phyloP scores from a whole-genome alignment of 352 stramenopile genomes.

The Phytophthora fragariaefolia region DNA sequence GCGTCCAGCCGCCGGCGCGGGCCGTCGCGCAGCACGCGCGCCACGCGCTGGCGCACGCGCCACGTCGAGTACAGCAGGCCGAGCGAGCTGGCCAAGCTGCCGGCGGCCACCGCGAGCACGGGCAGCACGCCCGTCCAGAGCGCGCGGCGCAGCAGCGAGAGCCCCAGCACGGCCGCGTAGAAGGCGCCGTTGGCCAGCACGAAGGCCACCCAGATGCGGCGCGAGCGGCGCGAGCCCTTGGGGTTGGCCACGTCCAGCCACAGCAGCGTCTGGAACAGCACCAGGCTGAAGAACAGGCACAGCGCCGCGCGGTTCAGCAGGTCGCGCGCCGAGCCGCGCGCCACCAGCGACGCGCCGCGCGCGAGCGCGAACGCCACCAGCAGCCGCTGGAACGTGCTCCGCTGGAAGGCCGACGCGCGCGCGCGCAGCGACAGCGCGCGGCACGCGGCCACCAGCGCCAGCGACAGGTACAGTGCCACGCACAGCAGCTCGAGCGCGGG shows the following conservation, averaged over 20 bases:
- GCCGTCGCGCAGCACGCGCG: conserved; percentile 60
- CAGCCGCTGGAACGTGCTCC: conserved; percentile 77
- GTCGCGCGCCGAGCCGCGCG: conserved; percentile 41
- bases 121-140: conserved; percentile 66
- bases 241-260: conserved; percentile 90
- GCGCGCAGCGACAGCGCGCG: conserved; percentile 48
- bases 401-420: conserved; percentile 37
- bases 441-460: conserved; percentile 61
- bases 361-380: conserved; percentile 67
- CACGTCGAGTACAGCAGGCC: conserved; percentile 83
- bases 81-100: conserved; percentile 71
- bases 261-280: conserved; percentile 87
- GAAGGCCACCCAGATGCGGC: conserved; percentile 81
- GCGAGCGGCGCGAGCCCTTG: conserved; percentile 73
- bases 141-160: conserved; percentile 48
- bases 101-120: conserved; percentile 71
- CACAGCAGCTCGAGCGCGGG: conserved; percentile 58
- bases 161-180: conserved; percentile 70
- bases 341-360: conserved; percentile 69
- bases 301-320: conserved; percentile 75
- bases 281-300: conserved; percentile 88
- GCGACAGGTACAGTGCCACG: conserved; percentile 60
- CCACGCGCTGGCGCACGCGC: conserved; percentile 74
- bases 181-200: conserved; percentile 74
- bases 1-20: conserved; percentile 60